Base-by-base conservation (phyloP, 768 basidiomycete genomes). In the Psilocybe sp. region DNA sequence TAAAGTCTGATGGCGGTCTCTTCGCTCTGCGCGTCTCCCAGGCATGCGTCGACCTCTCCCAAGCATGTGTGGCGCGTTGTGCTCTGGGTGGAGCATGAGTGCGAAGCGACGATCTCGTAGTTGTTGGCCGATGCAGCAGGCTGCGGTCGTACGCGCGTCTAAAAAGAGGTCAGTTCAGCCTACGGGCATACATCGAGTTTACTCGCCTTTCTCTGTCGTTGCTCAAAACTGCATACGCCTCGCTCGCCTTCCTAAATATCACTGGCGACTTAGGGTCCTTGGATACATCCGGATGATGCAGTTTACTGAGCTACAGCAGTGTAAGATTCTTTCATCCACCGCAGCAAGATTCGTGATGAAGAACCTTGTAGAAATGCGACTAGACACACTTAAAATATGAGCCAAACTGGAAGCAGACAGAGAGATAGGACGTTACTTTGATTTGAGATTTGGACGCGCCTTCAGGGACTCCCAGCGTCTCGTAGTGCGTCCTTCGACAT, bases 251-350 rank as follows among this genome's bases (percentile, higher is more conserved):
- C 11, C 62, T 56, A 50, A 75, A 79, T 5, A 72, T 51, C 6
- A 69, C 64, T 34, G 60, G 64, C 4, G 76, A 75, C 20, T 60
- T 57, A 3, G 70, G 69, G 41, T 77, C 73, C 11, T 72, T 67
- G 4, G 76, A 71, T 18, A 79, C 65, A 50, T 79, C 77, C 1
- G 77, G 77, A 55, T 79, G 77, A 49, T 78, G 74, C 50, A 61
- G 59, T 58, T 76, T 77, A 64, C 76, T 76, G 51, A 76, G 55
- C 73, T 76, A 53, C 9, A 18, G 10, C 12, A 18, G 4, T 4
- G 35, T 47, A 13, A 47, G 42, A 28, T 13, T n/a, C 36, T 5
- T 3, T 9, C 5, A 1, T n/a, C 31, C n/a, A 12, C 31, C 14
- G 15, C 12, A 9, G 8, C 32, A 36, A 2, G 6, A 13, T 9